phyloP scores from a whole-genome alignment of 2,329 filamentous ascomycete genomes.

The Clonostachys chloroleuca region DNA sequence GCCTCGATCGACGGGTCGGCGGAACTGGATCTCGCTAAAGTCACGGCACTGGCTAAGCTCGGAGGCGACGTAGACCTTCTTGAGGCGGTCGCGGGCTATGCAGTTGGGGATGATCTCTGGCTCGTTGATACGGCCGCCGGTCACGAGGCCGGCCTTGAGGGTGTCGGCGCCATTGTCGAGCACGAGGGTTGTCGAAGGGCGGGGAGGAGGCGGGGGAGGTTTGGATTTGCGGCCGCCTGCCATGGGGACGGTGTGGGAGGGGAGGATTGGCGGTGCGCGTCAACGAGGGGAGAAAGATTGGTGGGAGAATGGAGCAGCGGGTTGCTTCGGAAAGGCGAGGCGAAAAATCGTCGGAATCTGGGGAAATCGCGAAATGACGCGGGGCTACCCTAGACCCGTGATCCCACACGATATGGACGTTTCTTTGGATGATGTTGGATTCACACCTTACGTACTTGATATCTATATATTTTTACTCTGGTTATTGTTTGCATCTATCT shows the following conservation, averaged over 20 bases:
- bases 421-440: too few relatives aligned
- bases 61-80: constrained; percentile 73
- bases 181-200: constrained; percentile 68
- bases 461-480: too few relatives aligned
- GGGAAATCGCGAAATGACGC: too few relatives aligned
- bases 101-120: constrained; percentile 82
- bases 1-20: constrained; percentile 88
- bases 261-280: neutral
- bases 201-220: constrained; percentile 44
- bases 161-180: constrained; percentile 92
- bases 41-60: constrained; percentile 78
- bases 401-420: too few relatives aligned
- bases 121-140: constrained; percentile 35
- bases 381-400: too few relatives aligned
- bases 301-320: neutral
- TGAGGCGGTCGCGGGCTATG: constrained; percentile 77
- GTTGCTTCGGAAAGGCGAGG: too few relatives aligned
- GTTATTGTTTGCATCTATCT: too few relatives aligned
- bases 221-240: constrained; percentile 38
- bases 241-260: constrained; percentile 18
- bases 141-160: constrained; percentile 82
- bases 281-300: neutral
- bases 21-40: constrained; percentile 83
- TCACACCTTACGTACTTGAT: too few relatives aligned
- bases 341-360: too few relatives aligned